These are phyloP conservation scores for Scutellaria baicalensis DNA, from an alignment of 257 asterid genomes.

Conservation along the genomic window DNA sequence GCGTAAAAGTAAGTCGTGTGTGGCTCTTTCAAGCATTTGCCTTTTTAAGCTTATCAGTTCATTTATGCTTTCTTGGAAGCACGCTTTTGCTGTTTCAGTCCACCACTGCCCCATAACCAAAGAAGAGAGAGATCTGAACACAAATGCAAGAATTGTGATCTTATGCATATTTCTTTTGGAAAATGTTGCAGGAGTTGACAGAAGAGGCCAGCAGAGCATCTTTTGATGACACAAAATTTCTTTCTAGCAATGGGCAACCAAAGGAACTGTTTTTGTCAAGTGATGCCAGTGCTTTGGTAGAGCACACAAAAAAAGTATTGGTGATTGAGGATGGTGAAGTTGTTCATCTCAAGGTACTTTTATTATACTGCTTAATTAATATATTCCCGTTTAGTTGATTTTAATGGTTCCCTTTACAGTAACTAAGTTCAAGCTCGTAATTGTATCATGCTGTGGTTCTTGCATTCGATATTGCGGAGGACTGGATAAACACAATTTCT, in stretches of 20 bases:
- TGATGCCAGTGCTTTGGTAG: slow-evolving; percentile 90
- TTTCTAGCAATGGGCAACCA: slow-evolving; percentile 59
- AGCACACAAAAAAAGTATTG: slow-evolving; percentile 86
- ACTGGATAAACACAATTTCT: not conserved
- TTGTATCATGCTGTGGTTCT: not conserved
- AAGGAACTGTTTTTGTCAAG: slow-evolving; percentile 81
- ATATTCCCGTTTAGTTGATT: not conserved
- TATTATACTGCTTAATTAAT: not conserved
- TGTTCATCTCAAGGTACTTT: slow-evolving; percentile 74
- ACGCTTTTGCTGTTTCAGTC: not conserved
- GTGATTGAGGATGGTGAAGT: slow-evolving; percentile 86
- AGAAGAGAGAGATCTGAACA: not conserved
- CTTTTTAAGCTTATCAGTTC: not conserved
- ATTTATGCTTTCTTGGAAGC: not conserved
- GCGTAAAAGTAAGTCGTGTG: slow-evolving; percentile 75
- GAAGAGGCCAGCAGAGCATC: slow-evolving; percentile 47
- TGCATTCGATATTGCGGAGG: not conserved
- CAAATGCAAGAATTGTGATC: not conserved
- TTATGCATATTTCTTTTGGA: slow-evolving; percentile 1
- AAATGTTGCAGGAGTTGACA: slow-evolving; percentile 47
- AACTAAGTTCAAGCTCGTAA: slow-evolving; percentile 1
- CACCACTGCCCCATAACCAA: not conserved
- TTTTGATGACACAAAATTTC: slow-evolving; percentile 52
- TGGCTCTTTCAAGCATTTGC: not conserved
- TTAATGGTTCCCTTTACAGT: not conserved